Evolutionary conservation across 1,284 basidiomycete genomes (phyloP), one percentile per base, ranked within the genome.

Genomic region (Papiliotrema terrestris): DNA sequence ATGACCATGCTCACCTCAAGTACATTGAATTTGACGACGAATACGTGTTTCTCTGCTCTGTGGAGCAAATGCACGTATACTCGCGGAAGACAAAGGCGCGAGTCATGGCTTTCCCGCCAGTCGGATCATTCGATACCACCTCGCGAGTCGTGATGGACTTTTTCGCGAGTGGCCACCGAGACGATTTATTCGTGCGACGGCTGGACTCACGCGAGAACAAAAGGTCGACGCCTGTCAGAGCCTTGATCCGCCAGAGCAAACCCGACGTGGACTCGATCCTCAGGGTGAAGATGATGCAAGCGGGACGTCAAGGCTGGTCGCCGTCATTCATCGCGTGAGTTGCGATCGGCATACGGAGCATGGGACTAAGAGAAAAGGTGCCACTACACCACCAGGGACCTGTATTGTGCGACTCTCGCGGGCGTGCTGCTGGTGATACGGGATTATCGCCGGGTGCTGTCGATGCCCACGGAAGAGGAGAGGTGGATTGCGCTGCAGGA

Each of bases 11-110:
- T 13, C 37, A 55, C 9, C 17, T 26, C 15, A 56, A 74, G 72
- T 76, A 76, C 52, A 64, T 76, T 44, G 74, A 76, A 46, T 65
- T 76, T 39, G 74, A 76, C 56, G 72, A 76, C 49, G 60, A 72
- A 17, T 67, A 56, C 54, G 56, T 74, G 29, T 76, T 73, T 51
- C 32, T 74, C 45, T 74, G 73, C 51, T 52, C 56, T 15, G 36
- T 43, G 14, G 14, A 32, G 5, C 57, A 62, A 36, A 51, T 72
- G 44, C 59, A 63, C 51, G 60, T 72, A 23, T 70, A 66, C 52
- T 68, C 64, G 8, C 66, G 73, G 29, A 20, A 35, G 19, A 64
- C 66, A 6, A 52, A 49, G 8, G 35, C 39, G 9, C 58, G 57
- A 23, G 5, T 67, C 13, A 17, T 58, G 2, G 57, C 65, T 2